Percentiles rank a stretch among this genome's conserved stretches.
These are phyloP conservation scores for Capronia americana DNA, from an alignment of 2,329 filamentous ascomycete species.

Conservation along the genomic window DNA sequence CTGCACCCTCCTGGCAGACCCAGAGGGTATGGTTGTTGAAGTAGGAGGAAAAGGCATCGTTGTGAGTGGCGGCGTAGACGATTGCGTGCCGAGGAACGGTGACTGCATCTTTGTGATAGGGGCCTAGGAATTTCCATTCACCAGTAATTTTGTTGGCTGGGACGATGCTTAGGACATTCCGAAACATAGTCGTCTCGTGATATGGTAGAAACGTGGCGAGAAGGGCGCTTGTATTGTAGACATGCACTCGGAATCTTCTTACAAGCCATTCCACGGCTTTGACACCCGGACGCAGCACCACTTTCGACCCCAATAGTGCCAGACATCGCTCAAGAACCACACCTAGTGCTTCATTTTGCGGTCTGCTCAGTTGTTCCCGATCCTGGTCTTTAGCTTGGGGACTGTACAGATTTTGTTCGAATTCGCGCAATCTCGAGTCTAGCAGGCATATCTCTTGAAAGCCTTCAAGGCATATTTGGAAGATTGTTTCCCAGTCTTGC, in stretches of 20 bases:
- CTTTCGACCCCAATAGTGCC: constrained; percentile 73
- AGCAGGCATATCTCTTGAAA: constrained; percentile 90
- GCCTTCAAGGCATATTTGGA: constrained; percentile 82
- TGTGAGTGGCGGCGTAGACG: constrained; percentile 81
- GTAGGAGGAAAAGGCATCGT: constrained; percentile 74
- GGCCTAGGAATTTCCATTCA: constrained; percentile 81
- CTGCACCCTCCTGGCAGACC: constrained; percentile 72
- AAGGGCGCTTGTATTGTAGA: constrained; percentile 80
- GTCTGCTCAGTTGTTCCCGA: constrained; percentile 78
- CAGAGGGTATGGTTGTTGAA: constrained; percentile 81
- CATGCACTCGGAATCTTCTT: constrained; percentile 87
- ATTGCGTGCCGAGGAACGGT: constrained; percentile 80
- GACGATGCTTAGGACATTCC: constrained; percentile 84
- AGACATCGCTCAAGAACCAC: constrained; percentile 80
- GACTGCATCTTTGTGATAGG: constrained; percentile 80
- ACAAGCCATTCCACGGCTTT: constrained; percentile 96
- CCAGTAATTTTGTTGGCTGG: constrained; percentile 72
- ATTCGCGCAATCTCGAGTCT: constrained; percentile 77
- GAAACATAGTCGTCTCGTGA: constrained; percentile 83
- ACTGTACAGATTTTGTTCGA: constrained; percentile 82
- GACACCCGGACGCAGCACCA: constrained; percentile 84
- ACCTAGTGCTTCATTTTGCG: constrained; percentile 83
- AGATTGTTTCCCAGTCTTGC: constrained; percentile 90
- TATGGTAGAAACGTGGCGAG: constrained; percentile 91
- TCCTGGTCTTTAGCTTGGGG: constrained; percentile 91